Conservation (phyloP, 2,329 filamentous ascomycete species). For the Colletotrichum sojae region DNA sequence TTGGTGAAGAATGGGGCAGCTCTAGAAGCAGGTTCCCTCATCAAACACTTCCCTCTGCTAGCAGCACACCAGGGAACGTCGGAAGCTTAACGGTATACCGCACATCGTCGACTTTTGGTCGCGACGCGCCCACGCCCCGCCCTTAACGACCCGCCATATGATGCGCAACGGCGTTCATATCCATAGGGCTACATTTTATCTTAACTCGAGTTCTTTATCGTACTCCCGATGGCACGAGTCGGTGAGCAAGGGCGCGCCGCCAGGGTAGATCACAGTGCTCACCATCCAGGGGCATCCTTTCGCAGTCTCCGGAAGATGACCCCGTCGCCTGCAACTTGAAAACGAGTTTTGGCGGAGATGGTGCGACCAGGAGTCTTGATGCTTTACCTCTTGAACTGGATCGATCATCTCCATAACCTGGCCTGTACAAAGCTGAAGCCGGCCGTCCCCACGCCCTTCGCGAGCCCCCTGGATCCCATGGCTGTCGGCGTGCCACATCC, state of each 20-base stretch:
- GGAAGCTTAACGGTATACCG: not conserved
- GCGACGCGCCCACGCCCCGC: not conserved
- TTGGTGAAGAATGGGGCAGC: constrained; percentile 56
- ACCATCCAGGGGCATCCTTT: not conserved
- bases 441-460: not conserved
- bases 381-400: not conserved
- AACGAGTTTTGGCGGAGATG: not conserved
- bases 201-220: constrained; percentile 7
- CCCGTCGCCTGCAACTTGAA: not conserved
- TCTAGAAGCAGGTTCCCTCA: constrained; percentile 54
- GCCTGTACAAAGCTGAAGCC: not conserved
- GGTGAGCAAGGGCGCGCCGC: not conserved
- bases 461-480: not conserved
- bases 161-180: not conserved
- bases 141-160: not conserved
- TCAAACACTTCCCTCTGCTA: constrained; percentile 44
- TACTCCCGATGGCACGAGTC: constrained; percentile 1
- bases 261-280: not conserved
- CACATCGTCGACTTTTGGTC: not conserved
- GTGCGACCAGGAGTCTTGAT: too few species aligned
- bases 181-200: constrained; percentile 11
- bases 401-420: not conserved
- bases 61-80: not conserved
- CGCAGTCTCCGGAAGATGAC: not conserved
- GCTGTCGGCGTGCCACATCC: not conserved